Base-by-base conservation (phyloP, 2,329 filamentous ascomycete species). In the Bisporella sp. region DNA sequence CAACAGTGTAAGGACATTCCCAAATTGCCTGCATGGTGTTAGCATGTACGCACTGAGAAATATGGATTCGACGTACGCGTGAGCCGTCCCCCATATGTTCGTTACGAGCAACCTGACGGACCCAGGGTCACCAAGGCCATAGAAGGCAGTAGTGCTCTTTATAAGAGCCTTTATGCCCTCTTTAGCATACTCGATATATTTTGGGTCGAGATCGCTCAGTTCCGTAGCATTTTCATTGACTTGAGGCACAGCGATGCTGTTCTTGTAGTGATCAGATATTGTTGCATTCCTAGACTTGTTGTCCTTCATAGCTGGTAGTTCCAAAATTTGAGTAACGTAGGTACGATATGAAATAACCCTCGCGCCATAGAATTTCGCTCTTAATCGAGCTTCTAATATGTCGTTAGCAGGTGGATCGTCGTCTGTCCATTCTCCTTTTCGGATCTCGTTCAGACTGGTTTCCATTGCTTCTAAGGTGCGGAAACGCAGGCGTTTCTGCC, bases 1-100 rank as follows among this genome's bases (percentile, higher is more conserved):
- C 30, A 88, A 82, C 3, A 99, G 79, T n/a, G 95, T 89, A 45
- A 97, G 75, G 62, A 96, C 81, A 65, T 97, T 97, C 52, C 93
- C 92, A 73, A 95, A 99, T 89, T 99, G 93, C 5, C 91, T 95
- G 43, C 43, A 52, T 32, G 40, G 52, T 29, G 57, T 62, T 60
- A 67, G 59, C 56, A 51, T 47, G 39, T 37, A 47, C 40, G 29
- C 21, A 11, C 28, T 50, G 50, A 50, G 37, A 48, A 21, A 21
- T 30, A 40, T 41, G 47, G 8, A 40, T 21, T 35, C 9, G 47
- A 82, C 89, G 81, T 87, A 95, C 88, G 92, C 91, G 75, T 96
- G 92, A 55, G 90, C 87, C 13, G 92, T 97, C 47, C 92, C 91
- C 69, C 96, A 95, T 29, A 96, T 84, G 61, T 96, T 97, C n/a